Percentiles rank a stretch among this genome's conserved stretches.
phyloP scores from a whole-genome alignment of 1,284 basidiomycete species.

The Boletus chippewaensis region DNA sequence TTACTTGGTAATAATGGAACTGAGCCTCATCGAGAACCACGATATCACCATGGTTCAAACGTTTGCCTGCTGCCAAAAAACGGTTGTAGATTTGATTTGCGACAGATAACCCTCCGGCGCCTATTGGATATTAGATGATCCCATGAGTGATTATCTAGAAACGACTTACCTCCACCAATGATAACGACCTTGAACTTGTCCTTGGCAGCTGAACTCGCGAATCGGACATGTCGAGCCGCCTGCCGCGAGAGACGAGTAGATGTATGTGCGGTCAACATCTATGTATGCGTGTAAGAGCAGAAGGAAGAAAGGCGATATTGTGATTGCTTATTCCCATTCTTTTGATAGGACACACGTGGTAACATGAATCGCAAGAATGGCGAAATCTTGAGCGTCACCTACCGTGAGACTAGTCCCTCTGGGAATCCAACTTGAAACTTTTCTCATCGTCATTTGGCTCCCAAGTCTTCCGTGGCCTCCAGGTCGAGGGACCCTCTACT shows the following conservation, averaged over 20 bases:
- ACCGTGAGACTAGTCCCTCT: constrained; percentile 3
- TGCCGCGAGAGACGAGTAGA: constrained; percentile 3
- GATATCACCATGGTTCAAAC: constrained; percentile 69
- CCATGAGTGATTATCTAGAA: background rate
- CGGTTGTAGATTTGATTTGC: constrained; percentile 81
- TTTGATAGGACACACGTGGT: constrained; percentile 7
- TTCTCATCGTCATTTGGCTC: background rate
- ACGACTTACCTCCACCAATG: constrained; percentile 54
- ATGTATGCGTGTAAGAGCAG: background rate
- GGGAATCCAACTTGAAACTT: background rate
- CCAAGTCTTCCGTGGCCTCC: no score
- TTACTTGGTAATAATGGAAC: constrained; percentile 74
- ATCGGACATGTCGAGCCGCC: constrained; percentile 20
- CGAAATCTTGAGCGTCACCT: constrained; percentile 9
- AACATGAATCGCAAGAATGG: constrained; percentile 16
- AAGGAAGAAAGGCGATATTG: background rate
- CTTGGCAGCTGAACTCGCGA: constrained; percentile 38
- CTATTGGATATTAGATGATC: constrained; percentile 33
- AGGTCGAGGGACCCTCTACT: background rate
- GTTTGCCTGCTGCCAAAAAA: constrained; percentile 64
- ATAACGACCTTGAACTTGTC: constrained; percentile 58
- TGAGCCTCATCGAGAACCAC: constrained; percentile 76
- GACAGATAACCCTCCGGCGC: constrained; percentile 70
- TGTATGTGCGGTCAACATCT: constrained; percentile 15
- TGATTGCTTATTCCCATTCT: background rate